A percentile compares a stretch with the other conserved stretches of the same genome.
phyloP scores from a whole-genome alignment of 2,329 filamentous ascomycete species.

The Xylaria hypoxylon region DNA sequence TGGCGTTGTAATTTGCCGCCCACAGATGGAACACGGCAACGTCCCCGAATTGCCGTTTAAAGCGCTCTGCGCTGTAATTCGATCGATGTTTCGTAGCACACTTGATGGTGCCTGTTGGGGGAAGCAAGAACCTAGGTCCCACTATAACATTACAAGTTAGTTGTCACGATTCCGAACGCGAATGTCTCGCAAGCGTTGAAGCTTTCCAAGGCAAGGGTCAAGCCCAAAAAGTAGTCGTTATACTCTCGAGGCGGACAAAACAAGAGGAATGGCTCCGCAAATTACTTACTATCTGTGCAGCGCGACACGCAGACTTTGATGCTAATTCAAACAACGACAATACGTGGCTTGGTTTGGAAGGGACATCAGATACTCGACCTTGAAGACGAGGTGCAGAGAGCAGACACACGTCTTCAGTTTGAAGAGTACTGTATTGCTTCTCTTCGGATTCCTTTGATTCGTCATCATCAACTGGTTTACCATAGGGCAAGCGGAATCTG shows the following conservation, averaged over 20 bases:
- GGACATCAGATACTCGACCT: conserved; percentile 14
- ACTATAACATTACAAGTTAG: conserved; percentile 29
- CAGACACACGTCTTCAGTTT: conserved; percentile 44
- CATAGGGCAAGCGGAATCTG: conserved; percentile 45
- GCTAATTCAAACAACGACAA: conserved; percentile 65
- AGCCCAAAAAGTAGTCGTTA: background rate
- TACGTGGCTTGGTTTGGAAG: conserved; percentile 52
- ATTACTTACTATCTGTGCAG: conserved; percentile 51
- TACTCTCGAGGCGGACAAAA: background rate
- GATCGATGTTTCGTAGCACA: conserved; percentile 56
- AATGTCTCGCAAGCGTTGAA: background rate
- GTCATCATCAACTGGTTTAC: background rate
- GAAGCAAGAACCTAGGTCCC: conserved; percentile 58
- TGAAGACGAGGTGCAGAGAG: conserved; percentile 34
- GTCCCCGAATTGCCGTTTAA: conserved; percentile 57
- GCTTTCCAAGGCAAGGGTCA: background rate
- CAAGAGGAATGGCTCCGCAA: background rate
- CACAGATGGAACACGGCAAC: conserved; percentile 64
- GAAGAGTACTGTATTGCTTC: conserved; percentile 29
- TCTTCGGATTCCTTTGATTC: conserved; percentile 8
- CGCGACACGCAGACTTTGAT: conserved; percentile 60
- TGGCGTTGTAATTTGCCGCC: conserved; percentile 61
- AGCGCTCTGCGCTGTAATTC: conserved; percentile 57
- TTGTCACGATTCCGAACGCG: background rate
- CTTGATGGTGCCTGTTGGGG: conserved; percentile 55